phyloP scores from a whole-genome alignment of 1,284 basidiomycete genomes.

The Cystobasidiaceae sp. region DNA sequence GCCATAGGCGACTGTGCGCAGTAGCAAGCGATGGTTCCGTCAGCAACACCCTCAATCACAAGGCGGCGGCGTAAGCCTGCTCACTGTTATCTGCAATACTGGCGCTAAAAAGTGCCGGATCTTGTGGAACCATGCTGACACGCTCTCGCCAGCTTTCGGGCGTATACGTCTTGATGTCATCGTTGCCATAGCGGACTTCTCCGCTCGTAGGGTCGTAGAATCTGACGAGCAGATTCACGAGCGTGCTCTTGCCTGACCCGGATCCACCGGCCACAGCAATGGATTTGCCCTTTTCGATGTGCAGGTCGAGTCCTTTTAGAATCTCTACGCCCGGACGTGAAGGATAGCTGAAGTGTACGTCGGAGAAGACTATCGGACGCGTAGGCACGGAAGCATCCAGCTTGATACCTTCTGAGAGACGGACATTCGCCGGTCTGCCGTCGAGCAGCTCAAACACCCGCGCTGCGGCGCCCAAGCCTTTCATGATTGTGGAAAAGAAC shows the following conservation, averaged over 20 bases:
- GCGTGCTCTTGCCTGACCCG: conserved; percentile 64
- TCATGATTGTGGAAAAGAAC: conserved; percentile 51
- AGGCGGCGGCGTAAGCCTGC: conserved; percentile 3
- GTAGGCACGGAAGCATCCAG: conserved; percentile 46
- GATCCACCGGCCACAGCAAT: conserved; percentile 48
- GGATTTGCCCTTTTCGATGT: conserved; percentile 67
- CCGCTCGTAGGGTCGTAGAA: conserved; percentile 89
- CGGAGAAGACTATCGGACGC: conserved; percentile 64
- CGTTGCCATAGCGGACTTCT: conserved; percentile 60
- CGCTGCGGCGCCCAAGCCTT: conserved; percentile 83
- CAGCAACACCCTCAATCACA: conserved; percentile 74
- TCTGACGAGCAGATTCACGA: conserved; percentile 78
- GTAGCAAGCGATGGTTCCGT: conserved; percentile 57
- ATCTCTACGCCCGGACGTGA: conserved; percentile 67
- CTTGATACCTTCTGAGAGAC: conserved; percentile 56
- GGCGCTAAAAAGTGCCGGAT: conserved; percentile 39
- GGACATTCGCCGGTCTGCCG: conserved; percentile 53
- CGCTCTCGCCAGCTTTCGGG: conserved; percentile 76
- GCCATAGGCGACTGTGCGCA: conserved; percentile 81
- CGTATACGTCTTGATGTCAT: conserved; percentile 77
- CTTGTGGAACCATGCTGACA: conserved; percentile 82
- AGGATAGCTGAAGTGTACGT: conserved; percentile 77
- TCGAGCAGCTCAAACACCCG: conserved; percentile 92
- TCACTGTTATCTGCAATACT: conserved; percentile 41
- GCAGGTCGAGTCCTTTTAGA: conserved; percentile 61